Percentiles rank a stretch among this genome's conserved stretches.
These are phyloP conservation scores for Nakaseomyces bracarensis DNA, from an alignment of 1,139 yeast genomes.

Conservation along the genomic window DNA sequence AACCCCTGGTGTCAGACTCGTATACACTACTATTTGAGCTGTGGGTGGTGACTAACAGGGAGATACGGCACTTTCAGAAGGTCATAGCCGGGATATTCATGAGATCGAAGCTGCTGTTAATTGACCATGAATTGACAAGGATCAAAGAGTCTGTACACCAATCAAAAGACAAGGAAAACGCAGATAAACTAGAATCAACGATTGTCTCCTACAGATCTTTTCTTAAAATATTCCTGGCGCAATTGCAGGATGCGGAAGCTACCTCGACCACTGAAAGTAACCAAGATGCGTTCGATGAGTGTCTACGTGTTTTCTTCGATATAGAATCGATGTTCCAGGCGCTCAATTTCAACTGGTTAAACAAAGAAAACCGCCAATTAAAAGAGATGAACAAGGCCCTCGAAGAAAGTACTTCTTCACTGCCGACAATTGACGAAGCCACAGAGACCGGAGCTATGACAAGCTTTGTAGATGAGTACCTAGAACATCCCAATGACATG, in stretches of 20 bases:
- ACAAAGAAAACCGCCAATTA: slow-evolving; percentile 22
- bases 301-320: slow-evolving; percentile 31
- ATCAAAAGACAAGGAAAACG: slow-evolving; percentile 9
- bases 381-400: slow-evolving; percentile 18
- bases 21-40: slow-evolving; percentile 22
- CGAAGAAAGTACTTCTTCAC: slow-evolving; percentile 8
- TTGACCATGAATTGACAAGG: slow-evolving; percentile 22
- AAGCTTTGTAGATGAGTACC: slow-evolving; percentile 12
- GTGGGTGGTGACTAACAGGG: slow-evolving; percentile 22
- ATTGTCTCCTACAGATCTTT: slow-evolving; percentile 24
- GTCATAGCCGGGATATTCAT: slow-evolving; percentile 22
- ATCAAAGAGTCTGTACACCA: background rate
- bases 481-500: slow-evolving; percentile 7
- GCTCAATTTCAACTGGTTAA: slow-evolving; percentile 31
- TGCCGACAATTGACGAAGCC: slow-evolving; percentile 10
- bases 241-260: slow-evolving; percentile 29
- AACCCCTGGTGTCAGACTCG: slow-evolving; percentile 16
- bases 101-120: slow-evolving; percentile 22
- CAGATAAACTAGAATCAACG: slow-evolving; percentile 11
- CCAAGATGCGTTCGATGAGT: slow-evolving; percentile 28
- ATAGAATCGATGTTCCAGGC: slow-evolving; percentile 35
- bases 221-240: slow-evolving; percentile 31
- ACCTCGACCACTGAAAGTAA: slow-evolving; percentile 23
- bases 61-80: slow-evolving; percentile 16
- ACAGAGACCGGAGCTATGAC: slow-evolving; percentile 14